Base-by-base conservation (phyloP, 805 yeast genomes). In the Scheffersomyces spartinae region DNA sequence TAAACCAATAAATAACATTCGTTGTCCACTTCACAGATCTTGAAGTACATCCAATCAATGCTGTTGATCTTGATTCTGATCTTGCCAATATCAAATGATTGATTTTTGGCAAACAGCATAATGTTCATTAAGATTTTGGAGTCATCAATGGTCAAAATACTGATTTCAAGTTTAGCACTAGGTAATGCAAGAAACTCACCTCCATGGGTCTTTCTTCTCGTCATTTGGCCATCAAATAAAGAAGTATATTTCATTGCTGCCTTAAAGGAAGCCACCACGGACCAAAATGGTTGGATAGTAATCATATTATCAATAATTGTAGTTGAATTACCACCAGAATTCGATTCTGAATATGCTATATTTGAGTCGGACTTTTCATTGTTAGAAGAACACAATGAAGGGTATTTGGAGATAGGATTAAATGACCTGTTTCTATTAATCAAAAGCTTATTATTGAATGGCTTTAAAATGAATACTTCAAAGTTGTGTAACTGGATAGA, bases 201-300 rank as follows among this genome's bases (percentile, higher is more conserved):
- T 1, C 49, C 49, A 15, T 42, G 41, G 24, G 43, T 42, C 22
- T 48, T 48, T 13, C 26, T 26, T 18, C 29, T 34, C 5, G 56
- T 47, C 1, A 39, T 24, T 11, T 43, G 37, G 6, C 61, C 62
- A 13, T 47, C 41, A 23, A 60, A 59, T 5, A 50, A 36, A 10
- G 34, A 33, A 1, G 62, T 54, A 15, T 40, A 38, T 14, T 33
- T 36, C 9, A 43, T 21, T 5, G 58, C 34, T 6, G 56, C 43
- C 24, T 56, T 58, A 13, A 47, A 34, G 1, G 61, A 64, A 2
- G 67, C 65, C 10, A 60, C 31, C 30, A 58, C 39, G 1, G 61
- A 49, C 67, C 67, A 60, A 21, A 60, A 44, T 7, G 66, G 65
- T 34, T 60, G 66, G 9, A 44, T 34, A 6, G 41, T 38, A 4